Evolutionary conservation across 495 filamentous ascomycete genomes (phyloP), one percentile per base, ranked within the genome.

Genomic region (Penicillium canescens): DNA sequence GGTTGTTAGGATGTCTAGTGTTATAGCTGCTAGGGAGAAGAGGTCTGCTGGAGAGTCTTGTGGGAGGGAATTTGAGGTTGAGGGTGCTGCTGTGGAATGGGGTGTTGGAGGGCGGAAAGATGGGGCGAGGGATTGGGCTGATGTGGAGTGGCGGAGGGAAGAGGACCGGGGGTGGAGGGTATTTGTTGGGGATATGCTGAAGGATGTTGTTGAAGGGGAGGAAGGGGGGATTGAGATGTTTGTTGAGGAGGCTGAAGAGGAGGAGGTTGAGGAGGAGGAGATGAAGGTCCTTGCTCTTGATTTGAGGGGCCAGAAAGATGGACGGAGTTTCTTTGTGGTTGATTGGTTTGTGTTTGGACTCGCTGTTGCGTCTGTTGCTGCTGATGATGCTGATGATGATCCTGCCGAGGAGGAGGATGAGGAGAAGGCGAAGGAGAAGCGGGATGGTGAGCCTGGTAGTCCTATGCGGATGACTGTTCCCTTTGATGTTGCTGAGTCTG

Each of bases 1-100:
- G 16, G 92, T 78, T 5, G 91, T 91, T 68, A 92, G 90, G 46
- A 96, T 80, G 66, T 96, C 92, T 14, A 82, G 65, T 46, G 64
- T 71, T 45, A 78, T 59, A 10, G 72, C 67, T n/a, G 65, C 66
- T 6, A 78, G 64, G 37, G 74, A 77, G 65, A 78, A 78, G 49
- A 76, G 60, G 46, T 77, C 74, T 36, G 72, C 50, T 20, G 63
- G 60, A 21, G 59, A 41, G 47, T 28, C 28, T 31, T 31, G 6
- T 24, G 24, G 33, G 16, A 39, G 24, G n/a, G 49, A 36, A 2
- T 5, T 8, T 6, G 63, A 50, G 12, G 33, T n/a, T 1, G 54
- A 16, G 43, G 51, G 43, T 9, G 46, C 44, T 13, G 39, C 53
- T 36, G 46, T 23, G 13, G 61, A 37, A 10, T 57, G 42, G 41